Evolutionary conservation across 257 asterid species (phyloP), one percentile per base, ranked within the genome.

Genomic region (Plantago elongata): DNA sequence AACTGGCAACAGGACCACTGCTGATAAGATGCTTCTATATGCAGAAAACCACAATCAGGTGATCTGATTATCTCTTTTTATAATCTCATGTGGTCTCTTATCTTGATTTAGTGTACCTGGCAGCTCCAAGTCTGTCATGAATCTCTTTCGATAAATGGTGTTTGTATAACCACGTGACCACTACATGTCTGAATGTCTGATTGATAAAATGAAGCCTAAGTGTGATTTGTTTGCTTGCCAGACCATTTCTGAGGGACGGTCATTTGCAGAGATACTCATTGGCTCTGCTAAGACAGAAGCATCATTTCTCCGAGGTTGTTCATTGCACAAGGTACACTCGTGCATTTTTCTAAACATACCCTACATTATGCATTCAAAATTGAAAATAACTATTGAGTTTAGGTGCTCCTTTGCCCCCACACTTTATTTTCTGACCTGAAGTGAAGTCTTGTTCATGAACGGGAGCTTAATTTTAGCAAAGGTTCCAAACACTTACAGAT

Each of bases 21-120:
- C 83, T 15, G 77, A 83, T 64, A 84, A 84, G 78, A 89, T 92
- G 99, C 93, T 92, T 65, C 64, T 83, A 66, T 92, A 83, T 81
- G 90, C 96, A 50, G 99, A 92, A 80, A 92, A 92, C 75, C 99
- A 92, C 82, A 89, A 84, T 69, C 97, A 92, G 97, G 99, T 92
- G 66, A 62, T 30, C 63, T 50, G 40, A 44, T 65, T 50, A 54
- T 72, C 49, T 51, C 57, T 67, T 54, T 52, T 18, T 45, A 13
- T 30, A 42, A 46, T 27, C 13, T 16, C 38, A 57, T 27, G 60
- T 50, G 47, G 30, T 44, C 48, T 11, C 57, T 45, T 30, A 9
- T 11, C 55, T 9, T 17, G 12, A 29, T 10, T 48, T 12, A 9
- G 9, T 43, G 44, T 48, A 17, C 17, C 66, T 11, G 3, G 46